Conservation (phyloP, 75 land plant species). For the Pinus albicaulis region DNA sequence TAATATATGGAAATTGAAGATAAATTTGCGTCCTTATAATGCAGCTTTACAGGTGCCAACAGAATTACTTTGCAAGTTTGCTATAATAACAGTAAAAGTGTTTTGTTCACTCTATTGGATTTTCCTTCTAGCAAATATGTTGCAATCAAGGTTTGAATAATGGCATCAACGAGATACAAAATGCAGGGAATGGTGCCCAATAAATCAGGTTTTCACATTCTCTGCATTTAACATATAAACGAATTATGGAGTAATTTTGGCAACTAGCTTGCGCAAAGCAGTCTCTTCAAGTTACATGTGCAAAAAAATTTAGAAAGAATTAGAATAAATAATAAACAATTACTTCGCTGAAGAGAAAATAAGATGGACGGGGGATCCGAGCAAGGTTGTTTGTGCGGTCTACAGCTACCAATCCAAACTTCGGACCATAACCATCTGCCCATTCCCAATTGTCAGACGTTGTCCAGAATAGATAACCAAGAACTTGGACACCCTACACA, state of each 20-base stretch:
- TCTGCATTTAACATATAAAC: background rate
- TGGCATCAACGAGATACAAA: background rate
- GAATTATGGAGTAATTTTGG: background rate
- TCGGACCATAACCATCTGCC: constrained; percentile 99
- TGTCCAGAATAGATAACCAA: constrained; percentile 98
- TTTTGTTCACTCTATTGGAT: background rate
- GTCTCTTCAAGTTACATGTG: background rate
- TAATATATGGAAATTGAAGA: background rate
- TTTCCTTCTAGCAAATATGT: background rate
- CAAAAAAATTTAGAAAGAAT: background rate
- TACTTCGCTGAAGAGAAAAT: constrained; percentile 84
- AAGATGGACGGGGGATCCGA: constrained; percentile 88
- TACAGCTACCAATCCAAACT: constrained; percentile 95
- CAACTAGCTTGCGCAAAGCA: background rate
- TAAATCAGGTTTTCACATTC: background rate
- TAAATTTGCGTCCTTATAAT: constrained; percentile 1
- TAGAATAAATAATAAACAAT: background rate
- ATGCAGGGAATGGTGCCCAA: background rate
- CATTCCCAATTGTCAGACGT: constrained; percentile 99
- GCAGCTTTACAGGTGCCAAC: background rate
- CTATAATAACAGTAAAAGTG: background rate
- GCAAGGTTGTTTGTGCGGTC: constrained; percentile 85
- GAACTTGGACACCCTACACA: constrained; percentile 81
- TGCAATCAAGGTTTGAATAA: background rate
- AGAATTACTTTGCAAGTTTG: background rate